Percentiles rank a stretch among this genome's conserved stretches.
Conservation (phyloP, 179 eudicot genomes). For the Spergularia azorica region DNA sequence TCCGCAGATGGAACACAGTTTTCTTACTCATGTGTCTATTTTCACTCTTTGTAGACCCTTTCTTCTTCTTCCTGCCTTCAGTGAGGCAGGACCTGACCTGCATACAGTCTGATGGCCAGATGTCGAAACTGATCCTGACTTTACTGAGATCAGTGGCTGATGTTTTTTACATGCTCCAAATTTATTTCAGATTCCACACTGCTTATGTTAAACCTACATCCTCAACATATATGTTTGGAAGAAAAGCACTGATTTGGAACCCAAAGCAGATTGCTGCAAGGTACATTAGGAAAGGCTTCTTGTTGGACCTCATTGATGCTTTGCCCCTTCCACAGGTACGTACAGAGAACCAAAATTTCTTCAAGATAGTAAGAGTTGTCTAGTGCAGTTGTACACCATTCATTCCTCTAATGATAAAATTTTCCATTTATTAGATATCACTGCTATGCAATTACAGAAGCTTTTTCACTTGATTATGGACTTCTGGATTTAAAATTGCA, state of each 20-base stretch:
- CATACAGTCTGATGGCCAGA: slow-evolving; percentile 38
- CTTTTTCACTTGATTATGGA: too few relatives aligned
- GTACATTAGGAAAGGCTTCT: slow-evolving; percentile 49
- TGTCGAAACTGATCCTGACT: slow-evolving; percentile 44
- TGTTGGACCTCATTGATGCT: slow-evolving; percentile 64
- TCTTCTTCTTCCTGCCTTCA: slow-evolving; percentile 63
- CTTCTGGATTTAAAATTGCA: too few relatives aligned
- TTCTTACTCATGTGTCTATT: slow-evolving; percentile 58
- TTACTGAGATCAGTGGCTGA: slow-evolving; percentile 52
- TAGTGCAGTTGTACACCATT: too few relatives aligned
- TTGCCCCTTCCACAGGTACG: slow-evolving; percentile 86
- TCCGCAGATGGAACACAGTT: slow-evolving; percentile 64
- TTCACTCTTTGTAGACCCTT: slow-evolving; percentile 80
- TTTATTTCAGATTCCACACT: slow-evolving; percentile 62
- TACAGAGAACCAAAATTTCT: neutral
- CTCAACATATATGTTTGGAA: slow-evolving; percentile 50
- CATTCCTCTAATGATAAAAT: neutral
- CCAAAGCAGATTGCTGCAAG: slow-evolving; percentile 47
- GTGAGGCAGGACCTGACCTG: slow-evolving; percentile 34
- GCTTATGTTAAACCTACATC: slow-evolving; percentile 64
- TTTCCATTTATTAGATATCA: too few relatives aligned
- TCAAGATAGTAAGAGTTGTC: too few relatives aligned
- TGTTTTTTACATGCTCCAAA: slow-evolving; percentile 54
- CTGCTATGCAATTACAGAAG: too few relatives aligned
- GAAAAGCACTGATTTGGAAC: slow-evolving; percentile 62